Base-by-base conservation (phyloP, 768 basidiomycete genomes). In the Termitomyces titanicus region DNA sequence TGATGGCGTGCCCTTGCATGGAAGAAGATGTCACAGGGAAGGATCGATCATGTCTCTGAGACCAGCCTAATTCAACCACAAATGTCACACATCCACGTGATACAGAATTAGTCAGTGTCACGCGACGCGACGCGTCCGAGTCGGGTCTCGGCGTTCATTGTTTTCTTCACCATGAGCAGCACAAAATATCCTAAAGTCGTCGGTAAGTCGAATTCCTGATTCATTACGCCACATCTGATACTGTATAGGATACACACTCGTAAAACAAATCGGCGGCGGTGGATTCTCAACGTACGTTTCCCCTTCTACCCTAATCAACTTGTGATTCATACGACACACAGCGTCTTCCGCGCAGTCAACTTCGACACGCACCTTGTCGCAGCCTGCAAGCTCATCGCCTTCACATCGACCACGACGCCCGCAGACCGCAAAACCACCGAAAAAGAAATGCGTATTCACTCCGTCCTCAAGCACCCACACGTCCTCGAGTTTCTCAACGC, bases 401-500 rank as follows among this genome's bases (percentile, higher is more conserved):
- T 94, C 48, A 89, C 83, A 0, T 72, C 79, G 3, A 66, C 83
- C 42, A 87, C 87, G 1, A 82, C 84, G 0, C 79, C 84, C 5
- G 79, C 79, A 47, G 83, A 90, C 12, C 81, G 91, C 51, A 95
- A 96, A 66, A 81, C 79, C 17, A 74, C 95, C 10, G 86, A 97
- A 53, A 96, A 94, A 66, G 97, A 99, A 68, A 94, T 97, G 74
- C 82, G 88, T 29, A 84, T 98, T 2, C 95, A 98, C 65, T 70
- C 84, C 7, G 83, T 82, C 1, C 73, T 98, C 52, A 90, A 91
- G 62, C 88, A 97, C 59, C 53, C 64, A 1, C 84, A 95, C 59
- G 81, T 98, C 9, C 82, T 99, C 35, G 85, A 92, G 64, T 92
- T 98, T 63, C 66, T 94, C 55, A 85, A 87, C 47, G 89, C 87